phyloP scores from a whole-genome alignment of 2,329 filamentous ascomycete genomes.

The Hypoxylon sp. region DNA sequence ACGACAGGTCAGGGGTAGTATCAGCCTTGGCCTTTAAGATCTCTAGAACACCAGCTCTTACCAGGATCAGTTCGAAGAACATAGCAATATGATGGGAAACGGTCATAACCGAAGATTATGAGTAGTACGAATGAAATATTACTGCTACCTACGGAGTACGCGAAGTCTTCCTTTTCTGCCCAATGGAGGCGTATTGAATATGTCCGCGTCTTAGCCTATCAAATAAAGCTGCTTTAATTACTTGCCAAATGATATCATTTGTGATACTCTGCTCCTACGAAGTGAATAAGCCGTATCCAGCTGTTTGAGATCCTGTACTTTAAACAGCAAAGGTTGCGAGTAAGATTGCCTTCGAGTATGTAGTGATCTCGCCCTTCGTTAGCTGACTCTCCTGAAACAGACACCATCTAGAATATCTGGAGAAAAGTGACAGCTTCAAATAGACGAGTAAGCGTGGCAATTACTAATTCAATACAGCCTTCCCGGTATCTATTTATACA shows the following conservation, averaged over 20 bases:
- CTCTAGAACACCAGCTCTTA: not conserved
- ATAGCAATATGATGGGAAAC: not conserved
- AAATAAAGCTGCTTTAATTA: slow-evolving; percentile 1
- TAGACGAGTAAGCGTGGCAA: slow-evolving; percentile 12
- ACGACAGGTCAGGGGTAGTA: slow-evolving; percentile 18
- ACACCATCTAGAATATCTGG: not conserved
- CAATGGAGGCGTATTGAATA: not conserved
- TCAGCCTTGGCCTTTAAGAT: slow-evolving; percentile 3
- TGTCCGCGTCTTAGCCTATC: not conserved
- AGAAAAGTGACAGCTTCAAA: not conserved
- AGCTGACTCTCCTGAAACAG: not conserved
- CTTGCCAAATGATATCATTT: not conserved
- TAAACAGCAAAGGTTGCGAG: not conserved
- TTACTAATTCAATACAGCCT: slow-evolving; percentile 6
- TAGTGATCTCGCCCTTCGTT: not conserved
- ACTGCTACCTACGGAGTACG: not conserved
- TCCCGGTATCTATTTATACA: slow-evolving; percentile 20
- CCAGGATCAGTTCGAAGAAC: not conserved
- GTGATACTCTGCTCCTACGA: not conserved
- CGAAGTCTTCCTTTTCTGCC: not conserved
- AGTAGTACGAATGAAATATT: not conserved
- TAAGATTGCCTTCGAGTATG: not conserved
- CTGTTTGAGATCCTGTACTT: slow-evolving; percentile 3
- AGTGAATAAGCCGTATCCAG: not conserved
- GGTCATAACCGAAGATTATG: not conserved